Evolutionary conservation across 805 yeast genomes (phyloP), one percentile per base, ranked within the genome.

Genomic region (Starmerella cellae): DNA sequence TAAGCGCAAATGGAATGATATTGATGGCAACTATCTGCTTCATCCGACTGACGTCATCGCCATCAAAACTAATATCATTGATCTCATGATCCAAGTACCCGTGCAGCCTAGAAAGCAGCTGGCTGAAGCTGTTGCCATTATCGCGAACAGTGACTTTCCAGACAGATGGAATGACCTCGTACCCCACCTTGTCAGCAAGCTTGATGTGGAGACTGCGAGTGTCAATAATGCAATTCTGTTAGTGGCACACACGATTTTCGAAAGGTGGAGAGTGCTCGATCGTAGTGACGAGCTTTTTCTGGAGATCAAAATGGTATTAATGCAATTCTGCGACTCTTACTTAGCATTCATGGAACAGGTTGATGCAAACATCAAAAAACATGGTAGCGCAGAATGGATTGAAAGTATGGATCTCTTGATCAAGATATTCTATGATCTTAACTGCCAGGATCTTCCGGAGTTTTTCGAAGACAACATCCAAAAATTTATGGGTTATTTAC

Each of bases 401-500:
- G 44, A 47, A 38, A 42, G 48, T 29, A 61, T 87, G 52, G 64
- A 79, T 39, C 62, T 85, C 19, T 67, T 87, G 41, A 62, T 80
- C 28, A 88, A 91, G 58, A 74, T 93, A 29, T 93, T 82, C 62
- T 84, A 77, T 58, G 99, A 91, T 60, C 74, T 91, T 55, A 91
- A 91, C 60, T 88, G 96, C 62, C 98, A 93, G 64, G 99, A 91
- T 62, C 79, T 91, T 41, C 98, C 99, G 1, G 98, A 87, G 62
- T 91, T 88, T 58, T 91, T 91, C 59, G 99, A 93, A 63, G 97
- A 91, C 62, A 73, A 91, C 59, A 64, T 91, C 60, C 65, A 69
- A 32, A 65, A 63, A 16, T 85, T 93, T 41, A 82, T 93, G 91
- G 68, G 68, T 4, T 72, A 87, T 23, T 67, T 87, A 52, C 93